Evolutionary conservation across 805 yeast genomes (phyloP).

Genomic region (Kodamaea restingae): DNA sequence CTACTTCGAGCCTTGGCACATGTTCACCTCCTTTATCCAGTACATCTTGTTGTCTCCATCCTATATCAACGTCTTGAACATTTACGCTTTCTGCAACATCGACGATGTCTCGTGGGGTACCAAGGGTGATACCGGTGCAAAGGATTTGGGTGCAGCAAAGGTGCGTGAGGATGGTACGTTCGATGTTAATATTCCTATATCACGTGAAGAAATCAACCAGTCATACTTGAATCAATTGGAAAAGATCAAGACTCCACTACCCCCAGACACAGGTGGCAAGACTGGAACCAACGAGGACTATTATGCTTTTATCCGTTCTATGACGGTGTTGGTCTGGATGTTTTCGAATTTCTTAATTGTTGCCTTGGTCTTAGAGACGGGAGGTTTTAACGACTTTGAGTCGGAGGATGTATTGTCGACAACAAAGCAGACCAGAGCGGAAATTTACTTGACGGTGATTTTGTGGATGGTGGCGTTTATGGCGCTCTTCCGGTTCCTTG

Average conservation of each 20-base stretch:
- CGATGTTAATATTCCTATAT: constrained; percentile 50
- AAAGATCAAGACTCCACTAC: constrained; percentile 45
- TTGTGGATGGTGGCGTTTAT: constrained; percentile 61
- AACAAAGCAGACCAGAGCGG: constrained; percentile 32
- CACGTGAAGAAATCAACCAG: constrained; percentile 50
- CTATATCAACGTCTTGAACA: constrained; percentile 55
- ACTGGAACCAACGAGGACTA: constrained; percentile 40
- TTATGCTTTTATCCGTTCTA: constrained; percentile 42
- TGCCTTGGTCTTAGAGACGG: constrained; percentile 42
- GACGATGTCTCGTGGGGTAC: constrained; percentile 76
- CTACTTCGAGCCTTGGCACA: constrained; percentile 66
- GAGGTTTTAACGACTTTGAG: constrained; percentile 39
- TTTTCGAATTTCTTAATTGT: constrained; percentile 38
- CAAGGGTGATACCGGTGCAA: constrained; percentile 62
- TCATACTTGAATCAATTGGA: constrained; percentile 50
- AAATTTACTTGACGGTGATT: constrained; percentile 47
- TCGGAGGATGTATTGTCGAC: constrained; percentile 23
- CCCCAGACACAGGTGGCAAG: constrained; percentile 22
- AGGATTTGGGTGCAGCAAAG: constrained; percentile 52
- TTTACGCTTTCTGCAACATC: constrained; percentile 67
- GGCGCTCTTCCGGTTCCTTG: constrained; percentile 54
- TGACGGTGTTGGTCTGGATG: constrained; percentile 47
- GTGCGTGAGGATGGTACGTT: constrained; percentile 52
- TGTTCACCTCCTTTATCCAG: constrained; percentile 52
- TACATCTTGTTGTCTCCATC: constrained; percentile 50